Conservation (phyloP, 2,329 filamentous ascomycete genomes). For the Pseudogymnoascus sp. region DNA sequence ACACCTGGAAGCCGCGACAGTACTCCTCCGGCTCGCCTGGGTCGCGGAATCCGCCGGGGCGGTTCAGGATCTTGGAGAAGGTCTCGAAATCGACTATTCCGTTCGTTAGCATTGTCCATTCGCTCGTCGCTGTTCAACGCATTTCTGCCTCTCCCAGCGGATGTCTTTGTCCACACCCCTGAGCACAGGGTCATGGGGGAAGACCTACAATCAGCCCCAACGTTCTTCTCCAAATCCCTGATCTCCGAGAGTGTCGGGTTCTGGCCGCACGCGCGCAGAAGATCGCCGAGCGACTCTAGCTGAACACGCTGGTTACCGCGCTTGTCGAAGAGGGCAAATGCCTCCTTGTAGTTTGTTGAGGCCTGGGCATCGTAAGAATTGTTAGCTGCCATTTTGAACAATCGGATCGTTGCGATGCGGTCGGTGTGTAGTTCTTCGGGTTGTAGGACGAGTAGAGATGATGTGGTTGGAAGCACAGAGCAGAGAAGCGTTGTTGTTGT, state of each 20-base stretch:
- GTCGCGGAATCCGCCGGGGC: constrained; percentile 95
- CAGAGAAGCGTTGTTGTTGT: background rate
- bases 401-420: background rate
- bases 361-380: constrained; percentile 41
- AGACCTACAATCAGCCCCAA: constrained; percentile 82
- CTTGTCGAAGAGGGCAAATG: constrained; percentile 99
- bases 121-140: background rate
- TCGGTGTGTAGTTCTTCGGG: background rate
- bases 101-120: too few relatives aligned
- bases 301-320: constrained; percentile 90
- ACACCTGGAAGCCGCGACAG: constrained; percentile 97
- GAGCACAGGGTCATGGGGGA: background rate
- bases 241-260: constrained; percentile 96
- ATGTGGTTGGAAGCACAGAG: background rate
- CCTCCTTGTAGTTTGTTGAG: constrained; percentile 99
- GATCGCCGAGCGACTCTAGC: constrained; percentile 79
- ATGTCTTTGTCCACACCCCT: background rate
- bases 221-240: constrained; percentile 78
- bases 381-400: constrained; percentile 20
- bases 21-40: constrained; percentile 97
- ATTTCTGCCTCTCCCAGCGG: background rate
- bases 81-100: constrained; percentile 87
- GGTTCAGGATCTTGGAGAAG: constrained; percentile 94
- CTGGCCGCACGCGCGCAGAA: constrained; percentile 93
- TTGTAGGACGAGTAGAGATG: background rate